Conservation (phyloP, 495 filamentous ascomycete species). For the Hypoxylon intermedium region DNA sequence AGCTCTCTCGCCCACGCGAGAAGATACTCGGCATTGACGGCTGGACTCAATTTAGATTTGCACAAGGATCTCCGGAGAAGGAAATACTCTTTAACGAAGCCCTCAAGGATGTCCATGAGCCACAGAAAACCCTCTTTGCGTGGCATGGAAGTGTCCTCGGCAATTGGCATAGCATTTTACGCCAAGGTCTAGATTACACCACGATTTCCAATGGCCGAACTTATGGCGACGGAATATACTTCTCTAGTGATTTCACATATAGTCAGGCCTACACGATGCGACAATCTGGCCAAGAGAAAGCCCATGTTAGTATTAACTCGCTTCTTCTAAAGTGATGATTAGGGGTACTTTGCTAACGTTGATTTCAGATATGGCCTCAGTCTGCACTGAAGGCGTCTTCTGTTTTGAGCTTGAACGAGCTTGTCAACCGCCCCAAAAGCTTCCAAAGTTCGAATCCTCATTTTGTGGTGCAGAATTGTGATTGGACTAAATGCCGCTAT, state of each 20-base stretch:
- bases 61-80: slow-evolving; percentile 89
- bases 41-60: slow-evolving; percentile 85
- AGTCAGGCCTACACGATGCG: slow-evolving; percentile 63
- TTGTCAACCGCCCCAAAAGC: slow-evolving; percentile 76
- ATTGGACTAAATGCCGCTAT: slow-evolving; percentile 94
- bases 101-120: slow-evolving; percentile 56
- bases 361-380: slow-evolving; percentile 63
- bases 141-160: slow-evolving; percentile 68
- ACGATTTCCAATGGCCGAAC: slow-evolving; percentile 67
- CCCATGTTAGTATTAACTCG: no score
- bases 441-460: slow-evolving; percentile 70
- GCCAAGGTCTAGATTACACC: slow-evolving; percentile 79
- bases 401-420: slow-evolving; percentile 84
- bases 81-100: slow-evolving; percentile 78
- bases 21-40: slow-evolving; percentile 68
- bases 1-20: slow-evolving; percentile 47
- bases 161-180: slow-evolving; percentile 93
- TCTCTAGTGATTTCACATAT: slow-evolving; percentile 62
- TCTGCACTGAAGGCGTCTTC: slow-evolving; percentile 64
- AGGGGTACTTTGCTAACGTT: slow-evolving; percentile 1
- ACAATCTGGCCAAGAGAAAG: no score
- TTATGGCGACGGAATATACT: slow-evolving; percentile 83
- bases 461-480: slow-evolving; percentile 75
- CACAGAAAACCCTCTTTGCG: slow-evolving; percentile 33
- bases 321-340: not conserved